A percentile compares a stretch with the other conserved stretches of the same genome.
Evolutionary conservation across 768 basidiomycete species (phyloP).

Genomic region (Galerina sulciceps): DNA sequence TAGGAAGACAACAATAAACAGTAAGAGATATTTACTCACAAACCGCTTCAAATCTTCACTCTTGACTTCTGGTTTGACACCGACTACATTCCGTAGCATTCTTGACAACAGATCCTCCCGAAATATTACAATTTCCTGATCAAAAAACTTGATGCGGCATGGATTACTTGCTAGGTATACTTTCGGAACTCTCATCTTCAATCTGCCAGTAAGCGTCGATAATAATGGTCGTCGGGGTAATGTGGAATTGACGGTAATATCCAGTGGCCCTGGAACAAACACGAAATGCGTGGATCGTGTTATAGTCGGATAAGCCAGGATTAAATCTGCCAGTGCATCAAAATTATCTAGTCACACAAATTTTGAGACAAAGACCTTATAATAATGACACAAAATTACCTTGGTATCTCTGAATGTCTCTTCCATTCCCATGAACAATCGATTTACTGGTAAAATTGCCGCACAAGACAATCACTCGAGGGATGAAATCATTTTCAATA

Average conservation of each 20-base stretch:
- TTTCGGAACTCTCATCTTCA: slow-evolving; percentile 77
- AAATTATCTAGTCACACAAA: slow-evolving; percentile 68
- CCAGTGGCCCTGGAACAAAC: slow-evolving; percentile 92
- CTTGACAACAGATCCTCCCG: slow-evolving; percentile 92
- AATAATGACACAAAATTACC: slow-evolving; percentile 45
- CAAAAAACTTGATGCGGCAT: slow-evolving; percentile 92
- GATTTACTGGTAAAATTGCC: slow-evolving; percentile 93
- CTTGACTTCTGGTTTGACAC: slow-evolving; percentile 79
- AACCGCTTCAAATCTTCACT: slow-evolving; percentile 87
- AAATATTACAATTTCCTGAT: slow-evolving; percentile 94
- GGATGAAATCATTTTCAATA: slow-evolving; percentile 84
- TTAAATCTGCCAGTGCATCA: slow-evolving; percentile 82
- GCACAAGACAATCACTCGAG: slow-evolving; percentile 88
- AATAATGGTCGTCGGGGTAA: slow-evolving; percentile 85
- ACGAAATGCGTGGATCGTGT: slow-evolving; percentile 85
- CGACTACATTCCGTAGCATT: slow-evolving; percentile 91
- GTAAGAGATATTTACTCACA: slow-evolving; percentile 49
- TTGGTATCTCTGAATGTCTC: slow-evolving; percentile 84
- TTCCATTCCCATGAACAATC: slow-evolving; percentile 75
- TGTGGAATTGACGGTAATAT: slow-evolving; percentile 80
- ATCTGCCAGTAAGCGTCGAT: slow-evolving; percentile 68
- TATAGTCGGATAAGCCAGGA: slow-evolving; percentile 80
- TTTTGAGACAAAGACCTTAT: not conserved
- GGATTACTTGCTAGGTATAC: slow-evolving; percentile 89
- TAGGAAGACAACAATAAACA: not conserved